These are phyloP conservation scores for Clitopilus hobsonii DNA, from an alignment of 768 basidiomycete genomes.

Conservation along the genomic window DNA sequence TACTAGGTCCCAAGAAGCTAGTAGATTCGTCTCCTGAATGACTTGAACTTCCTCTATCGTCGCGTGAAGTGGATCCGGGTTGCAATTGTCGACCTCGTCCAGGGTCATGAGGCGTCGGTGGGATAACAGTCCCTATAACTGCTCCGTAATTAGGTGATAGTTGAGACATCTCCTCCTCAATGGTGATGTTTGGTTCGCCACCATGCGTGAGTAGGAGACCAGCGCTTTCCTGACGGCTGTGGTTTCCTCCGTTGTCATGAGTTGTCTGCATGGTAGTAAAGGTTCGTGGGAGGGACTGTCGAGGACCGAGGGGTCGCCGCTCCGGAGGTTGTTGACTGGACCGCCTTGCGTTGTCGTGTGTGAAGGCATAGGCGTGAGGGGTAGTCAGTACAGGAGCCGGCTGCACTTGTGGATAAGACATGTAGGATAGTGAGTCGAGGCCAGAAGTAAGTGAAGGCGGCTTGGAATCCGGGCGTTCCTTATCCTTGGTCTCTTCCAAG, in stretches of 20 bases:
- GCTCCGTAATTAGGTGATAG: background rate
- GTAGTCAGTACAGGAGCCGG: background rate
- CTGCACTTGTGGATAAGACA: background rate
- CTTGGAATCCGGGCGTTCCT: constrained; percentile 10
- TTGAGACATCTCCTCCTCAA: constrained; percentile 1
- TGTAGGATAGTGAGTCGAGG: constrained; percentile 4
- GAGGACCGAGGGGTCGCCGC: background rate
- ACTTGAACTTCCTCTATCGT: constrained; percentile 16
- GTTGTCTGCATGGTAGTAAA: constrained; percentile 5
- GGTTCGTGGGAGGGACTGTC: constrained; percentile 18
- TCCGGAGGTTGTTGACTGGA: background rate
- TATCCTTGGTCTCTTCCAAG: constrained; percentile 13
- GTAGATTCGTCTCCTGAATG: constrained; percentile 15
- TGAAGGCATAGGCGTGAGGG: background rate
- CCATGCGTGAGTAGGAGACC: constrained; percentile 17
- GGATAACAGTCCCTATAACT: background rate
- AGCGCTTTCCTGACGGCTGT: constrained; percentile 11
- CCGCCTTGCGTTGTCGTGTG: background rate
- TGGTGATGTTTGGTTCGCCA: constrained; percentile 5
- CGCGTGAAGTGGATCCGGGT: constrained; percentile 5
- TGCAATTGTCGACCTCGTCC: background rate
- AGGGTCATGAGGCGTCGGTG: background rate
- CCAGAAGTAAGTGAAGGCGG: constrained; percentile 3
- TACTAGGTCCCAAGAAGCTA: constrained; percentile 13
- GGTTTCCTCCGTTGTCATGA: constrained; percentile 5